These are phyloP conservation scores for Leishmania gerbilli DNA, from an alignment of 208 protist genomes.

Conservation along the genomic window DNA sequence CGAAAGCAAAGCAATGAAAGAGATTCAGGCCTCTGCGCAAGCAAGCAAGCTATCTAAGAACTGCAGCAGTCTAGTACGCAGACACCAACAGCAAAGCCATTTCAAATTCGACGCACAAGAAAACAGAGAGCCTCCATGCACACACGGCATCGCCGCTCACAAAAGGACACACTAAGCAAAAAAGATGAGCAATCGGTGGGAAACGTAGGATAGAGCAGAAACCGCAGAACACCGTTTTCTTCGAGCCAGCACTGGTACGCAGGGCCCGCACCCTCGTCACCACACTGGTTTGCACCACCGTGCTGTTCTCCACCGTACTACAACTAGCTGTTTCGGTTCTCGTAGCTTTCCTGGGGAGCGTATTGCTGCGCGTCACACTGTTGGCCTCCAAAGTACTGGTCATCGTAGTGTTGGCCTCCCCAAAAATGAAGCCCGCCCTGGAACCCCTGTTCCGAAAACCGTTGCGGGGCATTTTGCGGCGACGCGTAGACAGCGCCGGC, in stretches of 20 bases:
- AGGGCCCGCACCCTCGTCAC: neutral
- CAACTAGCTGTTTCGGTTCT: conserved; percentile 11
- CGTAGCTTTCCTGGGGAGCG: neutral
- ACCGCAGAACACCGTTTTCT: neutral
- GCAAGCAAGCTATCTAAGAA: neutral
- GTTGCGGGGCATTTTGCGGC: neutral
- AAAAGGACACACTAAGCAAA: neutral
- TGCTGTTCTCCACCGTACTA: conserved; percentile 2
- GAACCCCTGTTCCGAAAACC: neutral
- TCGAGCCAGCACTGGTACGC: neutral
- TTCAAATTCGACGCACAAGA: neutral
- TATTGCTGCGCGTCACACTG: conserved; percentile 4
- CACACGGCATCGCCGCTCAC: neutral
- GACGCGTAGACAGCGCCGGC: neutral
- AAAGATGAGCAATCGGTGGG: neutral
- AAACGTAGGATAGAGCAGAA: conserved; percentile 6
- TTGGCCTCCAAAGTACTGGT: neutral
- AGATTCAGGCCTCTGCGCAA: neutral
- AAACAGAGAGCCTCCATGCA: neutral
- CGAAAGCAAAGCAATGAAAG: conserved; percentile 8
- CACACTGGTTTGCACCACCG: neutral
- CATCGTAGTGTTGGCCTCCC: conserved; percentile 10
- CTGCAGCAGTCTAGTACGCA: neutral
- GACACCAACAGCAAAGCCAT: neutral
- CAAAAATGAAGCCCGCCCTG: neutral